Percentiles rank a stretch among this genome's conserved stretches.
Conservation (phyloP, 345 rosid species). For the Bruguiera parviflora region DNA sequence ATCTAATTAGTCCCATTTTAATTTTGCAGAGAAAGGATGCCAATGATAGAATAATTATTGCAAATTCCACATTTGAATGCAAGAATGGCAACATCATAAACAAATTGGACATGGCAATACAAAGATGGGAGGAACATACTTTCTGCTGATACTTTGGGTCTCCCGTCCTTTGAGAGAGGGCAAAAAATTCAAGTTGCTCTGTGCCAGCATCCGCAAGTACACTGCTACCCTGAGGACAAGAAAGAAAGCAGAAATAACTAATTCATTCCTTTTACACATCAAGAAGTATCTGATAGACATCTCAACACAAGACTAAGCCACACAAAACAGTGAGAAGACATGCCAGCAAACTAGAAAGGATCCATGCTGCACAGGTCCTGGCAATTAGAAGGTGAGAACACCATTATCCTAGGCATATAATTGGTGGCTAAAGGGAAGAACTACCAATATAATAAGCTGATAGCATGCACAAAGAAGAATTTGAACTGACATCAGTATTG, state of each 20-base stretch:
- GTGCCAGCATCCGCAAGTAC: conserved; percentile 95
- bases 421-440: neutral
- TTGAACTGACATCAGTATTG: neutral
- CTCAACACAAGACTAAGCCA: neutral
- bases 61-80: neutral
- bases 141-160: conserved; percentile 82
- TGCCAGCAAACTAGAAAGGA: neutral
- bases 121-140: conserved; percentile 32
- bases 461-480: neutral
- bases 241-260: conserved; percentile 4
- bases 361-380: too few relatives aligned
- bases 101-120: neutral
- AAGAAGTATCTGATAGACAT: neutral
- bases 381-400: neutral
- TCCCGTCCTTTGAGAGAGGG: conserved; percentile 89
- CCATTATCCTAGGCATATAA: too few relatives aligned
- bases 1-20: neutral
- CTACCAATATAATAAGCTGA: neutral
- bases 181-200: conserved; percentile 88
- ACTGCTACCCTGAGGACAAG: conserved; percentile 58
- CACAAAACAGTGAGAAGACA: neutral
- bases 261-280: neutral
- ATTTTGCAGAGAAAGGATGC: neutral
- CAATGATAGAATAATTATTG: neutral
- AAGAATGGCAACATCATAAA: neutral